Evolutionary conservation across 2,329 filamentous ascomycete species (phyloP), one percentile per base, ranked within the genome.

Genomic region (Penicillium sp.): DNA sequence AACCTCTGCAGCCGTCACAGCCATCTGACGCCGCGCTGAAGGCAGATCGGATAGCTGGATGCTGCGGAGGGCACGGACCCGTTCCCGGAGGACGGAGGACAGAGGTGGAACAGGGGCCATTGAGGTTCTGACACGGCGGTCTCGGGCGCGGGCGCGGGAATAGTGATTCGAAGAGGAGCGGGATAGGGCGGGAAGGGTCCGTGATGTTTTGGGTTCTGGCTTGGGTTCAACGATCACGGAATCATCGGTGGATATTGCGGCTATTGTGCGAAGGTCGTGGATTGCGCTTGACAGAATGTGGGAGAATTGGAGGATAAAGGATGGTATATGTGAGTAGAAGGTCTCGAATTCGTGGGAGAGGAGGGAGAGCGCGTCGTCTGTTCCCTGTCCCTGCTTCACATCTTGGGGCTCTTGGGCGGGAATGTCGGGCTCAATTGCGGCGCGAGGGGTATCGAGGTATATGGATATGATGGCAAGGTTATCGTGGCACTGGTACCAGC

Each of bases 401-500:
- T 39, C 47, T 37, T 27, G 50, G 21, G 52, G 43, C 31, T 67
- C 62, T 54, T 58, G 51, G 5, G 27, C 42, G 5, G 51, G 46
- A 21, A 25, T 50, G 13, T 69, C 61, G 14, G 55, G 47, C 27
- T 68, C 64, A 43, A 69, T 62, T 25, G 62, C 61, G 26, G 56
- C 42, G 16, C 64, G 55, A 9, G 68, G 60, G 3, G 71, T 69
- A 19, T 75, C 69, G 7, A 77, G 66, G 45, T 75, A 77, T n/a
- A 77, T 61, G 1, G 69, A 64, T 50, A 75, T 70, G n/a, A 76
- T 64, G 31, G 69, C 67, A 21, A 75, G 61, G 11, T 67, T 68
- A 48, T 75, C 71, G 29, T 70, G 73, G 54, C 67, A 68, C 75
- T 77, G 31, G 11, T 14, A 23, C 26, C 21, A 27, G 1, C 35